Conservation (phyloP, 2,329 filamentous ascomycete species). For the Pezicula radicicola region DNA sequence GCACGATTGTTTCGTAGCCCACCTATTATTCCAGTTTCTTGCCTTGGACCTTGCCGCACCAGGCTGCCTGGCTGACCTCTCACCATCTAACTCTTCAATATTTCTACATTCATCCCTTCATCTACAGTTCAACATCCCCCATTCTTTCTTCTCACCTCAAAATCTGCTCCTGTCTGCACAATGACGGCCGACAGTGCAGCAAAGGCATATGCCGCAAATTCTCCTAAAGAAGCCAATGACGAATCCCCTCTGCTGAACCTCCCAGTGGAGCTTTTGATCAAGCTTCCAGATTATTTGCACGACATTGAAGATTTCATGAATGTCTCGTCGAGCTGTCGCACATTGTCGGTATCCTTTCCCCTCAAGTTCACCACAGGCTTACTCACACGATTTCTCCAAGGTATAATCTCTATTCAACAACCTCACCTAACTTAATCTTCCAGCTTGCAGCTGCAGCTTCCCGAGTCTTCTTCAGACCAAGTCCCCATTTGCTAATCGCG, state of each 20-base stretch:
- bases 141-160: not conserved
- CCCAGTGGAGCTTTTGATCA: not conserved
- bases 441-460: constrained; percentile 29
- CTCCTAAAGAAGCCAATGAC: not conserved
- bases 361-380: not conserved
- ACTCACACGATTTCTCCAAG: not conserved
- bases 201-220: too few relatives aligned
- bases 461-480: constrained; percentile 32
- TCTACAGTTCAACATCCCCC: not conserved
- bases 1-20: not conserved
- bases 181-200: not conserved
- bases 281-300: not conserved
- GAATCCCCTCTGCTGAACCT: not conserved
- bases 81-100: not conserved
- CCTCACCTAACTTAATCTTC: constrained; percentile 26
- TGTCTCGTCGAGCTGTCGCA: constrained; percentile 18
- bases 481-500: constrained; percentile 32
- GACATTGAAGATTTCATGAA: constrained; percentile 31
- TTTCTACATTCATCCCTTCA: not conserved
- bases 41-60: not conserved
- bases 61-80: not conserved
- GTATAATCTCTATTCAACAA: constrained; percentile 10
- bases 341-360: constrained; percentile 13
- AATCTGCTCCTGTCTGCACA: not conserved
- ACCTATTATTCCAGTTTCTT: not conserved